These are phyloP conservation scores for Fusarium euwallaceae DNA, from an alignment of 2,329 filamentous ascomycete genomes.

Conservation along the genomic window DNA sequence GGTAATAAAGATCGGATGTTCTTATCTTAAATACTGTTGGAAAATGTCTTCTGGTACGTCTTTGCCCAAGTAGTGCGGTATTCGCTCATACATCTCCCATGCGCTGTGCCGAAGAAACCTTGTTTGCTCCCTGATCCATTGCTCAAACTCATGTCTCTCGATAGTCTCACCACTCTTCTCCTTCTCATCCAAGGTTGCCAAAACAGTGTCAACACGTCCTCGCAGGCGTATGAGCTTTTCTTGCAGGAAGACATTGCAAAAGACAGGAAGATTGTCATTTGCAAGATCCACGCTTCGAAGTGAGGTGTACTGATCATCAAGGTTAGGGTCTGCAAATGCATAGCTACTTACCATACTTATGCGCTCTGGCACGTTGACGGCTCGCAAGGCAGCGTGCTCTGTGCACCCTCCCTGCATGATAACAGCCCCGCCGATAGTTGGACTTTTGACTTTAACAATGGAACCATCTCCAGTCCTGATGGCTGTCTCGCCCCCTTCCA, in stretches of 20 bases:
- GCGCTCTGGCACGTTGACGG: conserved; percentile 11
- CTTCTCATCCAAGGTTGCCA: conserved; percentile 5
- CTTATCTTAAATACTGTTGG: not conserved
- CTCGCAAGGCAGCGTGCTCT: conserved; percentile 15
- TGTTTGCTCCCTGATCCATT: conserved; percentile 19
- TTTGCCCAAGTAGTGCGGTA: conserved; percentile 5
- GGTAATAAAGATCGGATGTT: not conserved
- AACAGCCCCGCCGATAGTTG: conserved; percentile 17
- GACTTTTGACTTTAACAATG: conserved; percentile 14
- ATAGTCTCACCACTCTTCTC: not conserved
- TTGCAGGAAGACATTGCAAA: not conserved
- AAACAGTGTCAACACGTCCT: not conserved
- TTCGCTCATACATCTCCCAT: conserved; percentile 23
- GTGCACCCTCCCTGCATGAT: conserved; percentile 19
- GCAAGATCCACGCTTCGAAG: conserved; percentile 10
- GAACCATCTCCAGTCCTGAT: conserved; percentile 10
- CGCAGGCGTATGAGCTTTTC: not conserved
- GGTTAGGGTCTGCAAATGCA: conserved; percentile 9
- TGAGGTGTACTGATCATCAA: conserved; percentile 14
- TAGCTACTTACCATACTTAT: conserved; percentile 23
- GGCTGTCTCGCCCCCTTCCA: conserved; percentile 33
- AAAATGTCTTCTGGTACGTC: conserved; percentile 7
- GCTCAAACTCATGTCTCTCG: conserved; percentile 8
- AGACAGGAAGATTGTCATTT: conserved; percentile 6
- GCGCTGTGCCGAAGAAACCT: conserved; percentile 15